Percentiles rank a stretch among this genome's conserved stretches.
Evolutionary conservation across 352 stramenopile genomes (phyloP).

Genomic region (Halophytophthora batemanensis): DNA sequence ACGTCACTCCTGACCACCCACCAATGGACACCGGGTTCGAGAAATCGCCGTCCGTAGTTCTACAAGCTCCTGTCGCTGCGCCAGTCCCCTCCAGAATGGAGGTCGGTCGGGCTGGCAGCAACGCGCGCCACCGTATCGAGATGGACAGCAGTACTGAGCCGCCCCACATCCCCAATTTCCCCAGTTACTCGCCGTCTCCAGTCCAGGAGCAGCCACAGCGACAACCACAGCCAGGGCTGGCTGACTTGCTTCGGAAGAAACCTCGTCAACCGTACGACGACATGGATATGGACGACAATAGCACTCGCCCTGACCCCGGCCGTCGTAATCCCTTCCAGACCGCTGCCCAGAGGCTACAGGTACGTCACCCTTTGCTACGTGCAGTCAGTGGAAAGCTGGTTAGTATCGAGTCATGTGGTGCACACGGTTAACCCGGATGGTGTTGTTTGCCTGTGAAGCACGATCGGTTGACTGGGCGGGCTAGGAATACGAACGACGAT

Average conservation of each 20-base stretch:
- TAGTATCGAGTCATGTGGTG: too few relatives aligned
- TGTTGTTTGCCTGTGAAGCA: constrained; percentile 16
- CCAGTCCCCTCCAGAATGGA: neutral
- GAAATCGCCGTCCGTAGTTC: too few relatives aligned
- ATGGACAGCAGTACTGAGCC: neutral
- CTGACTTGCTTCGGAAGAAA: constrained; percentile 40
- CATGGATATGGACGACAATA: constrained; percentile 16
- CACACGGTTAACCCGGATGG: too few relatives aligned
- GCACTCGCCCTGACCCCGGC: constrained; percentile 7
- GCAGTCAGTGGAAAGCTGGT: neutral
- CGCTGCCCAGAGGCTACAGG: constrained; percentile 62
- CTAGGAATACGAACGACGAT: constrained; percentile 36
- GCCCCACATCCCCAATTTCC: constrained; percentile 1
- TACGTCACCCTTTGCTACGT: constrained; percentile 6
- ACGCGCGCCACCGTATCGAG: too few relatives aligned
- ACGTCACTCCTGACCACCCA: too few relatives aligned
- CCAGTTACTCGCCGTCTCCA: neutral
- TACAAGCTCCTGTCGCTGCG: neutral
- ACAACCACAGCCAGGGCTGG: constrained; percentile 20
- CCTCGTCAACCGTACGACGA: constrained; percentile 19
- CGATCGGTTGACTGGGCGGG: constrained; percentile 41
- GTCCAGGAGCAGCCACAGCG: constrained; percentile 7
- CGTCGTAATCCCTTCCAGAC: constrained; percentile 65
- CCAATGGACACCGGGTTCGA: too few relatives aligned
- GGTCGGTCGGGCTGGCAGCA: neutral